Conservation (phyloP, 2,329 filamentous ascomycete species). For the Onygenales sp. region DNA sequence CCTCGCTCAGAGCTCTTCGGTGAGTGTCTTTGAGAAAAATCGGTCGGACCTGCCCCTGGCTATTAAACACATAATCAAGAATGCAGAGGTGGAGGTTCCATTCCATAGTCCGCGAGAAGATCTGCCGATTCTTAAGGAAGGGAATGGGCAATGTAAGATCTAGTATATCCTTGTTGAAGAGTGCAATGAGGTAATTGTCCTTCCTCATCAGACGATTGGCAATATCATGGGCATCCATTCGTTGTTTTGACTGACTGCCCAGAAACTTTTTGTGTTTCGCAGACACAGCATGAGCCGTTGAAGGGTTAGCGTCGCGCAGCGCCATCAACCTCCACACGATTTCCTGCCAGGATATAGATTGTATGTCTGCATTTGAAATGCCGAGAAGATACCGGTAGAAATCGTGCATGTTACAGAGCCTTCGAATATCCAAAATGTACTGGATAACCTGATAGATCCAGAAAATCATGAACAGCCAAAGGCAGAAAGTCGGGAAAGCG, state of each 20-base stretch:
- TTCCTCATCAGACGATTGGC: conserved; percentile 93
- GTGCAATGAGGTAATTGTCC: conserved; percentile 91
- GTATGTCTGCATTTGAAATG: conserved; percentile 78
- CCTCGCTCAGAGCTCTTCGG: conserved; percentile 66
- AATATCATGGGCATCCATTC: conserved; percentile 93
- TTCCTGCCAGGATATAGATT: conserved; percentile 90
- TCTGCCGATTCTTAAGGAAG: conserved; percentile 65
- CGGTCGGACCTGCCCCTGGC: conserved; percentile 75
- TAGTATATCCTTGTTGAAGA: conserved; percentile 94
- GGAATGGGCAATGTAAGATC: conserved; percentile 80
- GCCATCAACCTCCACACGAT: conserved; percentile 78
- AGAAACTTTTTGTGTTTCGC: conserved; percentile 52
- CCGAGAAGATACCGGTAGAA: conserved; percentile 77
- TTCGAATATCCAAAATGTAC: conserved; percentile 62
- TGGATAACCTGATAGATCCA: conserved; percentile 74
- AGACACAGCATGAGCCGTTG: conserved; percentile 59
- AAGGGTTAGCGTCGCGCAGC: conserved; percentile 75
- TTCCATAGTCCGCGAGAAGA: conserved; percentile 82
- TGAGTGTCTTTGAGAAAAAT: conserved; percentile 78
- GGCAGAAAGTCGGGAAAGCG: conserved; percentile 61
- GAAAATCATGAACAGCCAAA: conserved; percentile 80
- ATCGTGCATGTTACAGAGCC: conserved; percentile 67
- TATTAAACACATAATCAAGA: conserved; percentile 88
- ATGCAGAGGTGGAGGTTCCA: conserved; percentile 89
- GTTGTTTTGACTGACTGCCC: conserved; percentile 81